Evolutionary conservation across 1,284 basidiomycete species (phyloP), one percentile per base, ranked within the genome.

Genomic region (Megacollybia platyphylla): DNA sequence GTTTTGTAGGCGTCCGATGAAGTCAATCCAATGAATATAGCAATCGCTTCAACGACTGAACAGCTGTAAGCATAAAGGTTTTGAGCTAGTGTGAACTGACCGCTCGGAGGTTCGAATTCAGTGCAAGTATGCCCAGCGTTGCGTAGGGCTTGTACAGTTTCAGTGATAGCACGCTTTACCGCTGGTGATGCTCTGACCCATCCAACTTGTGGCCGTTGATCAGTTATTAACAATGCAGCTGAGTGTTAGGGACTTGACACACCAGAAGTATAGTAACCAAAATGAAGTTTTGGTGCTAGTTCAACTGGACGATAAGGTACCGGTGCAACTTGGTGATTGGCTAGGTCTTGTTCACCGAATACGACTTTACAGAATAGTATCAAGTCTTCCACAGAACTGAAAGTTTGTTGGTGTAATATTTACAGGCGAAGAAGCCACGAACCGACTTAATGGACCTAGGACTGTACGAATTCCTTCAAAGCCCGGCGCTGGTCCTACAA

Each of bases 1-100:
- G 71, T 79, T 53, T 75, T 68, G 60, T 86, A 92, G 2, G 83
- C 84, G 52, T 92, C 91, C 1, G 86, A 68, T 1, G 84, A 79
- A 0, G 73, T 70, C 18, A 93, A 62, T 3, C 68, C 80, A 8
- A 77, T 64, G 53, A 93, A 93, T 9, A 57, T 36, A 20, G 62
- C 79, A 80, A 42, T 15, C 36, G 6, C 17, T 24, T n/a, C 35
- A 13, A 10, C 35, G 39, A 46, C 40, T 32, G 29, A 17, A 18
- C 7, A 6, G 28, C 17, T 40, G 5, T 43, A 42, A 49, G 41
- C 36, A 29, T 36, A 41, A 39, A 46, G 28, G 9, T 34, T n/a
- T 34, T 6, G 15, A 1, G 7, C 7, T 2, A 4, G 10, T 34
- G 15, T 32, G 29, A 15, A 53, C 69, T 51, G 50, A 74, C 80